Evolutionary conservation across 345 rosid genomes (phyloP).

Genomic region (Hibiscus mutabilis): DNA sequence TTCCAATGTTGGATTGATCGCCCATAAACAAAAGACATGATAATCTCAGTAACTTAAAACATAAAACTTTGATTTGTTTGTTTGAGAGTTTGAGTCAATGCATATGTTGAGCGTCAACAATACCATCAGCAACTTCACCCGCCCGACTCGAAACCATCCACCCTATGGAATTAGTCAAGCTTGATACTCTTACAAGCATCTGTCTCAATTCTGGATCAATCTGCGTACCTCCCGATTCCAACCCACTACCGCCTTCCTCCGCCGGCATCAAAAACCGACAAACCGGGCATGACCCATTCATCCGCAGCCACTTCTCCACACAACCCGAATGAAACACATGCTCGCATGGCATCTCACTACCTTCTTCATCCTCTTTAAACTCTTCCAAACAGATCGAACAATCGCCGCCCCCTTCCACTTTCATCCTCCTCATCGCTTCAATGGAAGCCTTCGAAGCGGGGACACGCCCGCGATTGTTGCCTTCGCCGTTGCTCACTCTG

Average conservation of each 20-base stretch:
- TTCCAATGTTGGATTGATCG: too few species aligned
- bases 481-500: neutral
- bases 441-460: slow-evolving; percentile 21
- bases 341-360: slow-evolving; percentile 21
- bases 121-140: neutral
- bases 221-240: neutral
- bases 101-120: neutral
- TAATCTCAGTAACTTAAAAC: too few species aligned
- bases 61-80: neutral
- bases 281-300: slow-evolving; percentile 18
- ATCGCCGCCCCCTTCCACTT: slow-evolving; percentile 5
- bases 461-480: neutral
- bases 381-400: slow-evolving; percentile 21
- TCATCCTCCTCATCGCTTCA: slow-evolving; percentile 11
- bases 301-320: slow-evolving; percentile 17
- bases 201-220: neutral
- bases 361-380: neutral
- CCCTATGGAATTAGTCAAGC: neutral
- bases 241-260: neutral
- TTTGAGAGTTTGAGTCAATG: neutral
- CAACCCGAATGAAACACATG: slow-evolving; percentile 19
- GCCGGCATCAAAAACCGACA: slow-evolving; percentile 13
- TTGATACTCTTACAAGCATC: neutral
- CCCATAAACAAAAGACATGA: too few species aligned
- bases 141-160: neutral